A percentile compares a stretch with the other conserved stretches of the same genome.
Evolutionary conservation across 768 basidiomycete genomes (phyloP).

Genomic region (Mycena alexandri): DNA sequence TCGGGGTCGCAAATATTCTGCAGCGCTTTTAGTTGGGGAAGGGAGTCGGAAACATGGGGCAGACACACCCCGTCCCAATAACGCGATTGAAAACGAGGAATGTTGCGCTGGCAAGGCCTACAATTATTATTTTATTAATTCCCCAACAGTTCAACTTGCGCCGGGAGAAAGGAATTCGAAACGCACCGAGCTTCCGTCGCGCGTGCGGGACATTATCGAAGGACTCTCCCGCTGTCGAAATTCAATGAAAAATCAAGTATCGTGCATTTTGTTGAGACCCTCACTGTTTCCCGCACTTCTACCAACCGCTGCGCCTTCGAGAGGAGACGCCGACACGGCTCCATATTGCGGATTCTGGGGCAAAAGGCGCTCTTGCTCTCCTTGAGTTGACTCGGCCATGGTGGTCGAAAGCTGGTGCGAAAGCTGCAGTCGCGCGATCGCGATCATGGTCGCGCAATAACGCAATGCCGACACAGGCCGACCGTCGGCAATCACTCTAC

Average conservation of each 20-base stretch:
- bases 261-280: too few relatives aligned
- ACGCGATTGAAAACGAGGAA: slow-evolving; percentile 60
- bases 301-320: slow-evolving; percentile 36
- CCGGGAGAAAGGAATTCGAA: too few relatives aligned
- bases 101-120: slow-evolving; percentile 44
- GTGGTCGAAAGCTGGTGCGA: background rate
- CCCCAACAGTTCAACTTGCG: too few relatives aligned
- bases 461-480: too few relatives aligned
- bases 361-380: slow-evolving; percentile 15
- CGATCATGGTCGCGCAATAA: too few relatives aligned
- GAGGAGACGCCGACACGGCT: slow-evolving; percentile 22
- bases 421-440: too few relatives aligned
- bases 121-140: too few relatives aligned
- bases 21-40: background rate
- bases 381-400: slow-evolving; percentile 16
- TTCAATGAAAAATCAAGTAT: background rate
- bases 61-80: slow-evolving; percentile 58
- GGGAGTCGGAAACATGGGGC: background rate
- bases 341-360: slow-evolving; percentile 15
- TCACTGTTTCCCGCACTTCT: slow-evolving; percentile 29
- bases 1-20: slow-evolving; percentile 58
- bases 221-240: slow-evolving; percentile 26
- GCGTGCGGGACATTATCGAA: slow-evolving; percentile 37
- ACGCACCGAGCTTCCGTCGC: too few relatives aligned
- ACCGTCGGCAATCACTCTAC: too few relatives aligned